A percentile compares a stretch with the other conserved stretches of the same genome.
Evolutionary conservation across 2,329 filamentous ascomycete genomes (phyloP).

Genomic region (Pestalotiopsis sp.): DNA sequence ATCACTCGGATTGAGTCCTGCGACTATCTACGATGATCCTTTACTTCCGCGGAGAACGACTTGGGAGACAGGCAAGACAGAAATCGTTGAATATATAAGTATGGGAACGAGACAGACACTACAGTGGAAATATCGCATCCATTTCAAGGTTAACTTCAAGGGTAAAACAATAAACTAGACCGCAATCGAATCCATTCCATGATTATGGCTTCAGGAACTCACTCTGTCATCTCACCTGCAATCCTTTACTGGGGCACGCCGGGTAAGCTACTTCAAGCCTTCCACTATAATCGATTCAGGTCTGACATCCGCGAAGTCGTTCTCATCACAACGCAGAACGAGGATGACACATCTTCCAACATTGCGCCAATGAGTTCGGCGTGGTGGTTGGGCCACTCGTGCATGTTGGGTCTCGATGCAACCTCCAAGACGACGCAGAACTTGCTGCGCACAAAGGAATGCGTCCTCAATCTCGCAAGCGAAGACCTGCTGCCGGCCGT

Average conservation of each 20-base stretch:
- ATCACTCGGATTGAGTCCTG: too few species aligned
- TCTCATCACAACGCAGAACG: slow-evolving; percentile 40
- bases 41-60: too few species aligned
- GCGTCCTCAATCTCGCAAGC: slow-evolving; percentile 42
- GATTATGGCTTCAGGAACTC: not conserved
- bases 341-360: slow-evolving; percentile 39
- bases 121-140: not conserved
- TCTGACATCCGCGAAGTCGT: slow-evolving; percentile 25
- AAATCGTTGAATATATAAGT: too few species aligned
- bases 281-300: not conserved
- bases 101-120: not conserved
- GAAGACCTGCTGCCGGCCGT: slow-evolving; percentile 35
- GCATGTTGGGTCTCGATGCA: slow-evolving; percentile 41
- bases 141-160: not conserved
- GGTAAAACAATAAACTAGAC: too few species aligned
- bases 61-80: too few species aligned
- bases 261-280: not conserved
- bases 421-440: slow-evolving; percentile 40
- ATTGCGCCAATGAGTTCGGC: slow-evolving; percentile 45
- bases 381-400: slow-evolving; percentile 44
- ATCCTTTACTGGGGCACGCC: slow-evolving; percentile 44
- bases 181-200: not conserved
- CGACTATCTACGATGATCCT: too few species aligned
- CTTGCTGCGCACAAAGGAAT: slow-evolving; percentile 41
- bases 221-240: slow-evolving; percentile 35